A percentile compares a stretch with the other conserved stretches of the same genome.
phyloP scores from a whole-genome alignment of 805 yeast species.

The Teunomyces panamensis region DNA sequence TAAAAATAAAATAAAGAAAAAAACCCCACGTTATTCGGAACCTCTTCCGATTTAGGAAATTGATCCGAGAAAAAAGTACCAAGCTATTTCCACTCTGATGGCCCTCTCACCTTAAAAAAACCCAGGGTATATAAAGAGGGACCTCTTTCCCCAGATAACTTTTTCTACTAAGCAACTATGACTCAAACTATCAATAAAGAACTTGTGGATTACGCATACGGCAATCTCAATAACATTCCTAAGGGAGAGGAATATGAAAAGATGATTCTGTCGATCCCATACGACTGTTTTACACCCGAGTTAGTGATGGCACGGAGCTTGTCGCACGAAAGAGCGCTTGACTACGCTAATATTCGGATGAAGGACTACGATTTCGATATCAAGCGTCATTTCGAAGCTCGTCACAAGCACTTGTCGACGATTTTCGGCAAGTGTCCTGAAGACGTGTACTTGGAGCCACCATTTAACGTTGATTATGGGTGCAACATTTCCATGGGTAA shows the following conservation, averaged over 20 bases:
- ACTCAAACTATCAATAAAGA: slow-evolving; percentile 23
- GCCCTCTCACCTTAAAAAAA: too few species aligned
- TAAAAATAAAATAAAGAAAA: too few species aligned
- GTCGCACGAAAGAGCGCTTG: slow-evolving; percentile 34
- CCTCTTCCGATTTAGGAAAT: too few species aligned
- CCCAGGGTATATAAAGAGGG: not conserved
- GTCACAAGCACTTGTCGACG: slow-evolving; percentile 31
- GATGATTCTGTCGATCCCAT: slow-evolving; percentile 54
- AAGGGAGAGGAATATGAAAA: slow-evolving; percentile 46
- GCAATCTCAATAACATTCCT: slow-evolving; percentile 32
- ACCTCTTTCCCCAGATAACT: not conserved
- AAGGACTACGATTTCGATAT: slow-evolving; percentile 27
- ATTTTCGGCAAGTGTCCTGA: slow-evolving; percentile 51
- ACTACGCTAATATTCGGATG: slow-evolving; percentile 31
- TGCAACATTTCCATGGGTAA: slow-evolving; percentile 57
- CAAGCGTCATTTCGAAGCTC: slow-evolving; percentile 30
- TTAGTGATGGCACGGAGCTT: slow-evolving; percentile 26
- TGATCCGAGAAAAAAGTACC: too few species aligned
- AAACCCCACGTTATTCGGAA: not conserved
- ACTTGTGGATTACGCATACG: slow-evolving; percentile 32
- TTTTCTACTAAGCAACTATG: not conserved
- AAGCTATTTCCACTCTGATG: too few species aligned
- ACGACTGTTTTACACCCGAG: slow-evolving; percentile 32
- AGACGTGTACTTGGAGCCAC: slow-evolving; percentile 50
- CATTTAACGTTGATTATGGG: slow-evolving; percentile 66